Conservation (phyloP, 129 eudicot species). For the Arctium minus region DNA sequence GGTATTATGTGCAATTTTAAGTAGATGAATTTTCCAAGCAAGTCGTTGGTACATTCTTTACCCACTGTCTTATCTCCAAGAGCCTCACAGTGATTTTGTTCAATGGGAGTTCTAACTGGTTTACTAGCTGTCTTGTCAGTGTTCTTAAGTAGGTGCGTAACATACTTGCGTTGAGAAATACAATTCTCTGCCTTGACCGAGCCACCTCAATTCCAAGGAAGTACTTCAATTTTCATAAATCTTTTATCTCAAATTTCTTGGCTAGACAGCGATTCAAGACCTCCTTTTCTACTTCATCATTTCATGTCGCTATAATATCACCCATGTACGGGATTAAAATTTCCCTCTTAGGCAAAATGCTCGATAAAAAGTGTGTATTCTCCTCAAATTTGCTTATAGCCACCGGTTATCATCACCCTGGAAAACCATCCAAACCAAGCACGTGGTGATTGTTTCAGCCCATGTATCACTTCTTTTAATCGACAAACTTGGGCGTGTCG, state of each 20-base stretch:
- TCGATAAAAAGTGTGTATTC: too few species aligned
- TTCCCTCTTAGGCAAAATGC: too few species aligned
- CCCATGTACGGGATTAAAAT: background rate
- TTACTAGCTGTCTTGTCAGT: background rate
- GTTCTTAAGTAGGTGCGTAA: background rate
- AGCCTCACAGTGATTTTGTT: background rate
- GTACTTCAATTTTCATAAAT: background rate
- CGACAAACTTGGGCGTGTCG: background rate
- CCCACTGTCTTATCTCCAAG: background rate
- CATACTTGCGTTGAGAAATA: background rate
- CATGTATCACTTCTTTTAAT: background rate
- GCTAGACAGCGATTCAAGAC: background rate
- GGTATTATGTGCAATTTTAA: background rate
- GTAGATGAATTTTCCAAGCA: background rate
- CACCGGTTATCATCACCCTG: too few species aligned
- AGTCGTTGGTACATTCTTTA: background rate
- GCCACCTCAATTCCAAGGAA: slow-evolving; percentile 2
- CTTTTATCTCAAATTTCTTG: background rate
- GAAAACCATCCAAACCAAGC: too few species aligned
- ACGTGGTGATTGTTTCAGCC: too few species aligned
- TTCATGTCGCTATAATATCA: background rate
- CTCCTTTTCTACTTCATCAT: background rate
- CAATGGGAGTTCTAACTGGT: background rate
- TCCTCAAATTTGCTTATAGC: too few species aligned
- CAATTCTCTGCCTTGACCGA: background rate